Evolutionary conservation across 257 asterid genomes (phyloP).

Genomic region (Coffea canephora): DNA sequence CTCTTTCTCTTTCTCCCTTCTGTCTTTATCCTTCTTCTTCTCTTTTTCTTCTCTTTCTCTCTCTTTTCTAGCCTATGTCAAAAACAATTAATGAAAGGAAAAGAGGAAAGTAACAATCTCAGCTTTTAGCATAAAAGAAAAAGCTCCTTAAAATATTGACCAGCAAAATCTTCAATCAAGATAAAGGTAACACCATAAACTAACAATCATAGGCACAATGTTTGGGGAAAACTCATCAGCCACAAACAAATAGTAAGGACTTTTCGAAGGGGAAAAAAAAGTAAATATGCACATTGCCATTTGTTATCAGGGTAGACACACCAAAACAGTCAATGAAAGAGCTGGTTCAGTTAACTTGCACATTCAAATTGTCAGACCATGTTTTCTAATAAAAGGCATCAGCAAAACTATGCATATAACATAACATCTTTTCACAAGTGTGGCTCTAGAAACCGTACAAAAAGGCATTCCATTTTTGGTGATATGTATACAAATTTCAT

Average conservation of each 20-base stretch:
- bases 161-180: not conserved
- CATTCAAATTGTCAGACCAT: not conserved
- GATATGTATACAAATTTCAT: too few species aligned
- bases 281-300: too few species aligned
- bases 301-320: not conserved
- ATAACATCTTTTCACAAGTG: not conserved
- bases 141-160: not conserved
- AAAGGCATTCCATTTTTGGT: too few species aligned
- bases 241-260: too few species aligned
- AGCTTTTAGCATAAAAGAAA: not conserved
- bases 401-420: not conserved
- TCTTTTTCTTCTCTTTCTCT: constrained; percentile 85
- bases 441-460: too few species aligned
- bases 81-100: not conserved
- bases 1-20: constrained; percentile 38
- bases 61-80: constrained; percentile 74
- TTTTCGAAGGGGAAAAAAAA: too few species aligned
- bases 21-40: constrained; percentile 60
- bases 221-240: not conserved
- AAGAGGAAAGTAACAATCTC: not conserved
- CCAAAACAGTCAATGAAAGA: not conserved
- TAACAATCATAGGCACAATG: not conserved
- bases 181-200: not conserved
- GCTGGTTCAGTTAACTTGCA: not conserved
- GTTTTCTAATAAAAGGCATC: not conserved